Evolutionary conservation across 805 yeast species (phyloP), one percentile per base, ranked within the genome.

Genomic region (Pichia gijzeniarum): DNA sequence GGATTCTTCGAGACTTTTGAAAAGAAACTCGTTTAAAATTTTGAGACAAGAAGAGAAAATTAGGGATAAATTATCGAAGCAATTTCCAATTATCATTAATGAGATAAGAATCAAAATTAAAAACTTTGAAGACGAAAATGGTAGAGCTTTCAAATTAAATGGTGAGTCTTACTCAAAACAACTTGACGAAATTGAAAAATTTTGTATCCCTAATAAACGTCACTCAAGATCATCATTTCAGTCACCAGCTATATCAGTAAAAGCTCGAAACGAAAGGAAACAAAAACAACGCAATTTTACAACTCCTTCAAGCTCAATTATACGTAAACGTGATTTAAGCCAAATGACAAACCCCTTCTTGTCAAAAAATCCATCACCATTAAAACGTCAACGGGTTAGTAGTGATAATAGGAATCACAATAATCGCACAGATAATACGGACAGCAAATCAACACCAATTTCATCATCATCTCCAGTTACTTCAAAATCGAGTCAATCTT

Each of bases 41-140:
- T 67, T 91, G 48, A 70, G 85, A 47, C 76, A 82, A 47, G 99
- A 91, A 59, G 96, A 89, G 59, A 82, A 74, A 56, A 69, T 80
- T 34, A 69, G 97, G 45, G 82, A 82, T 53, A 74, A 75, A 44
- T 70, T 90, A 7, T 65, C 76, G n/a, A 78, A 79, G 56, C 75
- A 76, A 53, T 67, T 86, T 53, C 98, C 98, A 0, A 68, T 70
- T 32, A 69, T 84, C 0, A 64, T 86, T 9, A 62, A 67, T 4
- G 74, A 70, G 1, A 62, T 91, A 40, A 74, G 73, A 48, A 35
- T 50, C 1, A 74, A 73, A 41, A 54, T 86, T 4, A 48, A 54
- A 3, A 66, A 65, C 12, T 85, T 77, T 68, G 80, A 82, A 51
- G 50, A 55, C 2, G 49, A 49, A 3, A 64, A 68, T 48, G 67